Base-by-base conservation (phyloP, 768 basidiomycete genomes). In the Suillus placidus region DNA sequence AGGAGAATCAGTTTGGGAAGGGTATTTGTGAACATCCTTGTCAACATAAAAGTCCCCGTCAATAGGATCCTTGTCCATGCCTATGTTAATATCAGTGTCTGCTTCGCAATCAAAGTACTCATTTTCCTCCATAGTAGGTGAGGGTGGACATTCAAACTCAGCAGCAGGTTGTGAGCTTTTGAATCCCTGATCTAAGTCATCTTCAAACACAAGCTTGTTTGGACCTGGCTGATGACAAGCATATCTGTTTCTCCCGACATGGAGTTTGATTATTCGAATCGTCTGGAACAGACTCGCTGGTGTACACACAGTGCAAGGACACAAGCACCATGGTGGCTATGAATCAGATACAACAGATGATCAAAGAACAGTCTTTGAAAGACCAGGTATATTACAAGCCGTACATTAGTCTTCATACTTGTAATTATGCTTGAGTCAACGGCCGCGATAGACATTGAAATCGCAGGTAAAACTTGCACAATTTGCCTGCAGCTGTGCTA, bases 261-360 rank as follows among this genome's bases (percentile, higher is more conserved):
- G 47, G 47, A 23, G 47, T 49, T 8, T 49, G 47, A 49, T 49
- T 49, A 49, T 49, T 49, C 4, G 5, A 47, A 10, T 47, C 4
- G n/a, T 47, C n/a, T 47, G 47, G n/a, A 12, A 47, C 47, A 47
- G 47, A 47, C 47, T 23, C n/a, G 3, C 49, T 49, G 49, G 49
- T 49, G 49, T 49, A 49, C 49, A 49, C 49, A 49, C 49, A 49
- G 49, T 49, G 49, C 23, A 49, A 49, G 49, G 49, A 49, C 49
- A 49, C 49, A 49, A 49, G 47, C 23, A 13, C 12, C 23, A n/a
- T n/a, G n/a, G n/a, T n/a, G n/a, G 47, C 49, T 49, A 49, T 51
- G 23, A 51, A 51, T 51, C 26, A 51, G 49, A 51, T 51, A 5
- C 49, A 51, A 51, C 49, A 51, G 23, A 14, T 26, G 23, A 51